Base-by-base conservation (phyloP, 306 rosid genomes). In the Leucaena leucocephala region DNA sequence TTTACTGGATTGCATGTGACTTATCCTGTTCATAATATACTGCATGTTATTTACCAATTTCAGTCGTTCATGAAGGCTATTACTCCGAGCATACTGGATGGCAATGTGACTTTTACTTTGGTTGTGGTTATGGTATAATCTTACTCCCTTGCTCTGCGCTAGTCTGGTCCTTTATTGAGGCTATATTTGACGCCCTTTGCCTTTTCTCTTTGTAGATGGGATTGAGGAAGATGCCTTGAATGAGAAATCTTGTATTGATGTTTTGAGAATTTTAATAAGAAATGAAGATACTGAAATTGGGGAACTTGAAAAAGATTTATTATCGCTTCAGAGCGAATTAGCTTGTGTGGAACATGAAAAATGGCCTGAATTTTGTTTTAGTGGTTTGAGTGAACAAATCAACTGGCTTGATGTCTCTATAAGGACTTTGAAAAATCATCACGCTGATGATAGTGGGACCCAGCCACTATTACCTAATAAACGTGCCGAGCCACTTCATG, bases 151-250 rank as follows among this genome's bases (percentile, higher is more conserved):
- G 13, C 9, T 5, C 4, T 76, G 78, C 68, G 76, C 68, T 72
- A 58, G 10, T 78, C 57, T 52, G 19, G 16, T 45, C 54, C 38
- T 76, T 81, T 38, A 7, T n/a, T 74, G 54, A 40, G 36, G 42
- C 64, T 62, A 2, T 59, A 27, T 44, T 8, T 65, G 48, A 49
- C 48, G 22, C 3, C 57, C 62, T 58, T 75, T 71, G 80, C 14
- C 58, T 65, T 36, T 59, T 80, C 33, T 82, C 38, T 67, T 63
- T 44, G 27, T 78, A 93, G 97, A 93, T 87, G 68, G 39, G 61
- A 86, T 90, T 45, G 93, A 90, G 83, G 97, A 93, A 84, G 80
- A 83, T 84, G 85, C 84, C 35, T 78, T 88, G 89, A 82, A 91
- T 46, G 86, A 71, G 83, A 85, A 83, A 74, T 85, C 67, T 59